Percentiles rank a stretch among this genome's conserved stretches.
These are phyloP conservation scores for Thraustochytrium sp. DNA, from an alignment of 352 stramenopile genomes.

Conservation along the genomic window DNA sequence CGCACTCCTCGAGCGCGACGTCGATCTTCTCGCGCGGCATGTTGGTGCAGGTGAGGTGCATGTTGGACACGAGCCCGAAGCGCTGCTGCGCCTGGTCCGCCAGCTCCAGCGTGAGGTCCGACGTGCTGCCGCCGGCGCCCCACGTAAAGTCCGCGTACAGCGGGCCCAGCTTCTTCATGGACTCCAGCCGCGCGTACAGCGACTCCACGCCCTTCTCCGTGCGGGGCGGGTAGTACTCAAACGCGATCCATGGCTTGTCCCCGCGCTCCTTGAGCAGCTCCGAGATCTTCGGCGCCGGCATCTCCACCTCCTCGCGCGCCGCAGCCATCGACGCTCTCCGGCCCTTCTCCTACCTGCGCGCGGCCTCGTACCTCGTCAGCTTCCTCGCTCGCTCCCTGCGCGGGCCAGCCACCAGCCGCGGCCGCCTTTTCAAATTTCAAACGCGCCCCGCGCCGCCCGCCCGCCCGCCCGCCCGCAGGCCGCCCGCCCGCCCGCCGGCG, in stretches of 20 bases:
- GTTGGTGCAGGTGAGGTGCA: constrained; percentile 81
- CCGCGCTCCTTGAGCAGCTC: constrained; percentile 60
- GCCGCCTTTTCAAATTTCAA: too few relatives aligned
- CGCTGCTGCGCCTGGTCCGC: constrained; percentile 46
- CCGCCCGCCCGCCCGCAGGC: too few relatives aligned
- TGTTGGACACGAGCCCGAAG: constrained; percentile 47
- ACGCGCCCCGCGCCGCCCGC: too few relatives aligned
- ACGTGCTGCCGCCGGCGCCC: constrained; percentile 91
- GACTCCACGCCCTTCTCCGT: constrained; percentile 92
- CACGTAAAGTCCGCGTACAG: constrained; percentile 98
- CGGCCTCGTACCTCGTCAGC: too few relatives aligned
- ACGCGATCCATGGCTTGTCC: constrained; percentile 81
- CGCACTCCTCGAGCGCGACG: constrained; percentile 78
- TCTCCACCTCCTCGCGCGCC: constrained; percentile 2
- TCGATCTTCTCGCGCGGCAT: constrained; percentile 87
- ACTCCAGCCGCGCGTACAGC: constrained; percentile 91
- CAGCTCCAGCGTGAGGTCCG: constrained; percentile 90
- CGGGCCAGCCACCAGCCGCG: too few relatives aligned
- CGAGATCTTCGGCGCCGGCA: constrained; percentile 61
- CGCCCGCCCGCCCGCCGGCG: too few relatives aligned
- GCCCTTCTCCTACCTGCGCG: background rate
- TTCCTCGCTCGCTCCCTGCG: background rate
- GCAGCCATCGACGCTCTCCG: constrained; percentile 22
- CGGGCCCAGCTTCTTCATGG: constrained; percentile 77
- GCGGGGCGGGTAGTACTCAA: constrained; percentile 98